Conservation (phyloP, 2,329 filamentous ascomycete species). For the Xylariaceae sp. region DNA sequence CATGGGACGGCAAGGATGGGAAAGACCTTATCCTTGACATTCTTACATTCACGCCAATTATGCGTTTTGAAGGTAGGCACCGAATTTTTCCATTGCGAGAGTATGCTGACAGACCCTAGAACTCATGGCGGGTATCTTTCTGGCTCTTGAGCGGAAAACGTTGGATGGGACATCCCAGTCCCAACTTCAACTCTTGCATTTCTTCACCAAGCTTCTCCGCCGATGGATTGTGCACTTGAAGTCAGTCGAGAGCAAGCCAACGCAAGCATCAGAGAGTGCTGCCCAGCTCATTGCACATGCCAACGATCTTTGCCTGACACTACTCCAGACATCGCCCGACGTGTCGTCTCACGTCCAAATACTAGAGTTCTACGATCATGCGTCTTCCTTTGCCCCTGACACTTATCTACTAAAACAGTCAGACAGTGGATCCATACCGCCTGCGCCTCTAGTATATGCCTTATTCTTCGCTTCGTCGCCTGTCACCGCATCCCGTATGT, state of each 20-base stretch:
- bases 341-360: conserved; percentile 52
- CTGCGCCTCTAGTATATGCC: conserved; percentile 65
- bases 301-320: conserved; percentile 56
- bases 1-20: conserved; percentile 62
- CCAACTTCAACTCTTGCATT: conserved; percentile 58
- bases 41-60: conserved; percentile 53
- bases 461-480: conserved; percentile 66
- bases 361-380: conserved; percentile 67
- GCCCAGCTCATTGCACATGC: conserved; percentile 46
- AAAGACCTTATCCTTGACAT: conserved; percentile 56
- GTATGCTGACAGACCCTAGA: conserved; percentile 41
- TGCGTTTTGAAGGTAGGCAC: conserved; percentile 52
- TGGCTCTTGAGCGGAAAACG: conserved; percentile 50
- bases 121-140: conserved; percentile 47
- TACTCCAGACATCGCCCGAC: conserved; percentile 52
- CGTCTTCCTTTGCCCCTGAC: conserved; percentile 55
- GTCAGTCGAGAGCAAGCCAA: conserved; percentile 36
- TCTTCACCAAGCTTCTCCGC: conserved; percentile 66
- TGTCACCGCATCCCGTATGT: conserved; percentile 65
- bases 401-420: conserved; percentile 50
- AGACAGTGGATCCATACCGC: conserved; percentile 63
- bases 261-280: conserved; percentile 38
- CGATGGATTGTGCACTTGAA: conserved; percentile 53
- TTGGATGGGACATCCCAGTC: conserved; percentile 49
- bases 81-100: not conserved